A percentile compares a stretch with the other conserved stretches of the same genome.
Evolutionary conservation across 768 basidiomycete genomes (phyloP).

Genomic region (Leucosporidium creatinivorum): DNA sequence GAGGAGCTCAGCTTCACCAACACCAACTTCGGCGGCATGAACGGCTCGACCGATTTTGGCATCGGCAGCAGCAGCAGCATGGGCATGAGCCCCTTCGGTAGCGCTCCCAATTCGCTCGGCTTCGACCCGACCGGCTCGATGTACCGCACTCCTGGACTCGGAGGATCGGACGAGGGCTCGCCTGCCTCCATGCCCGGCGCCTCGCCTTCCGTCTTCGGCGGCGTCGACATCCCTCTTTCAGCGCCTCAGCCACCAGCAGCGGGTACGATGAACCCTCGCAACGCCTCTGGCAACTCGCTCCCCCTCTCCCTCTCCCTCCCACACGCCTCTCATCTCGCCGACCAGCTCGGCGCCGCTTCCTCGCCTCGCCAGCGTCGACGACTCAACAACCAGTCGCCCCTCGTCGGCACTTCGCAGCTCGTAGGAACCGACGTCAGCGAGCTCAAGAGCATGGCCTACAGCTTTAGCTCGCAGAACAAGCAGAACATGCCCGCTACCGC

Average conservation of each 20-base stretch:
- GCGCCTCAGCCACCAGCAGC: not conserved
- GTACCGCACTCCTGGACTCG: not conserved
- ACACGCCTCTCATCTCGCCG: not conserved
- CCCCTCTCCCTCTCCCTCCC: not conserved
- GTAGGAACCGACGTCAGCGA: not conserved
- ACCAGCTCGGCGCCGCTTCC: constrained; percentile 8
- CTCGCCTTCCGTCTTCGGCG: not conserved
- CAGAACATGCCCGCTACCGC: constrained; percentile 4
- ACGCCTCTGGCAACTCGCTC: not conserved
- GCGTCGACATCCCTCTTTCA: constrained; percentile 6
- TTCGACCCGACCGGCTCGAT: not conserved
- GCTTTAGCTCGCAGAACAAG: constrained; percentile 1
- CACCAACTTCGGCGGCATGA: not conserved
- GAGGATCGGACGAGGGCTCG: constrained; percentile 10
- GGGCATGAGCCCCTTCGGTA: not conserved
- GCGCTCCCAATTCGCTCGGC: not conserved
- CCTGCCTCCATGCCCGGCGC: not conserved
- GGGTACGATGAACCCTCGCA: not conserved
- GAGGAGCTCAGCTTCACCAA: constrained; percentile 11
- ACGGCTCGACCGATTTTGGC: not conserved
- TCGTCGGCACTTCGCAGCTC: not conserved
- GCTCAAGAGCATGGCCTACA: not conserved
- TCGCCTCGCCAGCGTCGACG: constrained; percentile 35
- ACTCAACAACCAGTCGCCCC: constrained; percentile 18
- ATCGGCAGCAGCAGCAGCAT: not conserved